Conservation (phyloP, 2,329 filamentous ascomycete genomes). For the Biscogniauxia mediterranea region DNA sequence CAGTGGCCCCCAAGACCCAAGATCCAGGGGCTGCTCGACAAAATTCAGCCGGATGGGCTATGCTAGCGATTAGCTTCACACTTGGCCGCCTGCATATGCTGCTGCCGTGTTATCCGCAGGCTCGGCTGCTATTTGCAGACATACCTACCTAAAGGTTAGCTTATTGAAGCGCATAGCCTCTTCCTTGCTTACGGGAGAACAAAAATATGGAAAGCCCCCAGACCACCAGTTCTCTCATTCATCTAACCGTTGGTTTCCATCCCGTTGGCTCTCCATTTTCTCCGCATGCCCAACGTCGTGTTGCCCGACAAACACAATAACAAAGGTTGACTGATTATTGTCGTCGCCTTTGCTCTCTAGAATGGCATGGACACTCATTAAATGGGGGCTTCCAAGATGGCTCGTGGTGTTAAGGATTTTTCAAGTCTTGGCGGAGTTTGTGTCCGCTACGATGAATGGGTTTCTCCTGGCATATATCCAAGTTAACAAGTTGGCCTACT, state of each 20-base stretch:
- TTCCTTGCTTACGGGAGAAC: background rate
- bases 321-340: background rate
- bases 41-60: background rate
- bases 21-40: background rate
- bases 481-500: constrained; percentile 25
- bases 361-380: constrained; percentile 17
- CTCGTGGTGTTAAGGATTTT: constrained; percentile 32
- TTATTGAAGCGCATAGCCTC: background rate
- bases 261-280: background rate
- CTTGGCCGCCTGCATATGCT: background rate
- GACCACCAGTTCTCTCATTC: background rate
- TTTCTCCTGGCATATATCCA: constrained; percentile 34
- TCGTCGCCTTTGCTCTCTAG: constrained; percentile 5
- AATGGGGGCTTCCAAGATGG: constrained; percentile 35
- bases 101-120: background rate
- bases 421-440: constrained; percentile 33
- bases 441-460: constrained; percentile 34
- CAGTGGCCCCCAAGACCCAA: background rate
- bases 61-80: background rate
- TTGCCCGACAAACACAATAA: background rate
- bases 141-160: background rate
- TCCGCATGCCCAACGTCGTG: background rate
- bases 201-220: background rate
- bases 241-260: background rate
- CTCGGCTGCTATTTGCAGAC: background rate